These are phyloP conservation scores for Yamadazyma phyllophila DNA, from an alignment of 805 yeast species.

Conservation along the genomic window DNA sequence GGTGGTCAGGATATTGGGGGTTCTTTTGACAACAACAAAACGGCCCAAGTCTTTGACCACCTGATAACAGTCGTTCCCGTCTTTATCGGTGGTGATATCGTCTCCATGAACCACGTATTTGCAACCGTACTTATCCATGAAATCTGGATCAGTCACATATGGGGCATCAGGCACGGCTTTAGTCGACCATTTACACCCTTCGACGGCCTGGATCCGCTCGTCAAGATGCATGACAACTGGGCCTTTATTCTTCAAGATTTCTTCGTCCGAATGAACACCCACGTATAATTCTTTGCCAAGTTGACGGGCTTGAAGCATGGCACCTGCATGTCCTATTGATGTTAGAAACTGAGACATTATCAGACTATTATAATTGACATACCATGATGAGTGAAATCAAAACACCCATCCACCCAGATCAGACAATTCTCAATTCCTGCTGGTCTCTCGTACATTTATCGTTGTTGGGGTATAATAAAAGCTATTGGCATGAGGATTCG, in stretches of 20 bases:
- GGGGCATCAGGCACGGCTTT: slow-evolving; percentile 76
- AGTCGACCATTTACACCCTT: slow-evolving; percentile 88
- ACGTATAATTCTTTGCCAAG: slow-evolving; percentile 73
- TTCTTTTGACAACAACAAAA: slow-evolving; percentile 87
- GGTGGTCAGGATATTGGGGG: slow-evolving; percentile 92
- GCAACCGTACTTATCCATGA: slow-evolving; percentile 74
- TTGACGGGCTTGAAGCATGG: slow-evolving; percentile 88
- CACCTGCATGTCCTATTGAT: slow-evolving; percentile 76
- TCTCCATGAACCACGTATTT: slow-evolving; percentile 97
- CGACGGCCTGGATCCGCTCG: slow-evolving; percentile 82
- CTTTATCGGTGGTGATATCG: slow-evolving; percentile 94
- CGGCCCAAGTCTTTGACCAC: slow-evolving; percentile 80
- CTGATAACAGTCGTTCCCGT: slow-evolving; percentile 91
- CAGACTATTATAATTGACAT: slow-evolving; percentile 21
- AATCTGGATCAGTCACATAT: slow-evolving; percentile 83
- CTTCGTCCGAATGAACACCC: slow-evolving; percentile 93
- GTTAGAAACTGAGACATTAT: slow-evolving; percentile 18
- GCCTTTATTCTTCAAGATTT: slow-evolving; percentile 79
- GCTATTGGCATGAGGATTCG: neutral
- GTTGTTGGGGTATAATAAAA: neutral
- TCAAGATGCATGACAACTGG: slow-evolving; percentile 85
- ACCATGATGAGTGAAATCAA: slow-evolving; percentile 97
- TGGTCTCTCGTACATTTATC: slow-evolving; percentile 38
- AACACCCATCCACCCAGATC: slow-evolving; percentile 97
- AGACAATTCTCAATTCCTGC: slow-evolving; percentile 45